These are phyloP conservation scores for Gloeophyllum trabeum DNA, from an alignment of 768 basidiomycete genomes.

Conservation along the genomic window DNA sequence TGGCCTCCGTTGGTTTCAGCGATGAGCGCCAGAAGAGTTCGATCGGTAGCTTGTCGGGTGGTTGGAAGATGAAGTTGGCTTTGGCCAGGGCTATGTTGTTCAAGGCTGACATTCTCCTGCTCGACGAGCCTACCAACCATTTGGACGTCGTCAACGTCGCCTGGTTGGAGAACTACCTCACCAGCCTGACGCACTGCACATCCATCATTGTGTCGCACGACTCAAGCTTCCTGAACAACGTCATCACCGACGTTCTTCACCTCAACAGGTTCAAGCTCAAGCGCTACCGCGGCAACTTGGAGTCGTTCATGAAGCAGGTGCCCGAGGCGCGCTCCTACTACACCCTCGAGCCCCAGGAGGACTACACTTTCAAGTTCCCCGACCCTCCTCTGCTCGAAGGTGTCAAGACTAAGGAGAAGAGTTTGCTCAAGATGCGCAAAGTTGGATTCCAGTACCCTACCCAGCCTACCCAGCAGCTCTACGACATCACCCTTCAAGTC, in stretches of 20 bases:
- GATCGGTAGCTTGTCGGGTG: conserved; percentile 90
- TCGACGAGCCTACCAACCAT: conserved; percentile 96
- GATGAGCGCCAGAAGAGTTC: conserved; percentile 77
- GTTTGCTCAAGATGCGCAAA: conserved; percentile 92
- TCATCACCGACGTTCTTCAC: conserved; percentile 95
- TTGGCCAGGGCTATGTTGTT: conserved; percentile 95
- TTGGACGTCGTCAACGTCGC: conserved; percentile 96
- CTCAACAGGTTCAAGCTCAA: conserved; percentile 97
- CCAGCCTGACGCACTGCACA: conserved; percentile 79
- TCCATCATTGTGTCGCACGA: conserved; percentile 99
- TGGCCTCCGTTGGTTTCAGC: conserved; percentile 86
- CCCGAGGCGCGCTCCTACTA: conserved; percentile 98
- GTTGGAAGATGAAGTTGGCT: conserved; percentile 99
- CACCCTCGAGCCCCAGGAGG: conserved; percentile 88
- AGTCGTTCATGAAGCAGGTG: conserved; percentile 86
- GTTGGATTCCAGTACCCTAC: conserved; percentile 96
- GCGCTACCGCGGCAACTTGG: conserved; percentile 91
- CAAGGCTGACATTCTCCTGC: conserved; percentile 93
- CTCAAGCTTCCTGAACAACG: conserved; percentile 95
- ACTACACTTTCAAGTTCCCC: conserved; percentile 98
- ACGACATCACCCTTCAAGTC: conserved; percentile 93
- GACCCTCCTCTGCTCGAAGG: conserved; percentile 95
- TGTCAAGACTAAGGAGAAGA: conserved; percentile 99
- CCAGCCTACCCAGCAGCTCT: conserved; percentile 77
- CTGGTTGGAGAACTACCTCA: conserved; percentile 94